Evolutionary conservation across 2,329 filamentous ascomycete genomes (phyloP).

Genomic region (Ascosphaera apis): DNA sequence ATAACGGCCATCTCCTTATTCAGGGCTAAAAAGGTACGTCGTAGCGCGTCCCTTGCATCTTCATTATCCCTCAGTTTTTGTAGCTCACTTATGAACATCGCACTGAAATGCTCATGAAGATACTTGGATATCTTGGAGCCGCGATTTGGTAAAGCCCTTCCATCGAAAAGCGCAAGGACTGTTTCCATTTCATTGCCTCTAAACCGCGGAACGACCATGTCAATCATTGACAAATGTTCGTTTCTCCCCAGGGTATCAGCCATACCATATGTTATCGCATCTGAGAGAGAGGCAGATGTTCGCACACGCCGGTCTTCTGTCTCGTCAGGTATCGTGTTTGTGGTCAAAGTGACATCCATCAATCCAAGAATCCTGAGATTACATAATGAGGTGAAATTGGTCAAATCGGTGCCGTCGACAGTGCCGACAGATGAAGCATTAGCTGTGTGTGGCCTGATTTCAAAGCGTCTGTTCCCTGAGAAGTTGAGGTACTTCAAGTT

Average conservation of each 20-base stretch:
- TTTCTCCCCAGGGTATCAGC: conserved; percentile 82
- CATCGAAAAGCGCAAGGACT: conserved; percentile 86
- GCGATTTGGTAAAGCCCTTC: conserved; percentile 64
- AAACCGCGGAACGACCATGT: conserved; percentile 83
- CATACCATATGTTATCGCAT: conserved; percentile 87
- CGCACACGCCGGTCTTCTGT: conserved; percentile 85
- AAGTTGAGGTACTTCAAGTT: conserved; percentile 88
- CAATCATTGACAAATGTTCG: conserved; percentile 85
- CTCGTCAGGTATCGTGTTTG: conserved; percentile 81
- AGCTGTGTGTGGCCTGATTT: conserved; percentile 51
- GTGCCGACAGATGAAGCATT: conserved; percentile 26
- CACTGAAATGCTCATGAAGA: conserved; percentile 82
- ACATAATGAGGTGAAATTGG: conserved; percentile 66
- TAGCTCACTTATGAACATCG: conserved; percentile 62
- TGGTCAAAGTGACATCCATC: conserved; percentile 94
- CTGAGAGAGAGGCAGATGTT: conserved; percentile 86
- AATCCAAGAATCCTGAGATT: conserved; percentile 75
- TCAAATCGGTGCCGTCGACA: conserved; percentile 44
- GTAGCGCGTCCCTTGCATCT: conserved; percentile 57
- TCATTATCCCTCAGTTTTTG: conserved; percentile 52
- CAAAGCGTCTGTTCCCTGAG: conserved; percentile 85
- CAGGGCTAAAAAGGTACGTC: conserved; percentile 64
- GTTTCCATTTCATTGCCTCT: conserved; percentile 77
- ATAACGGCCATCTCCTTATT: conserved; percentile 87
- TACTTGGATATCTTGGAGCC: conserved; percentile 95